Evolutionary conservation across 2,329 filamentous ascomycete species (phyloP).

Genomic region (Tricladium varicosporioides): DNA sequence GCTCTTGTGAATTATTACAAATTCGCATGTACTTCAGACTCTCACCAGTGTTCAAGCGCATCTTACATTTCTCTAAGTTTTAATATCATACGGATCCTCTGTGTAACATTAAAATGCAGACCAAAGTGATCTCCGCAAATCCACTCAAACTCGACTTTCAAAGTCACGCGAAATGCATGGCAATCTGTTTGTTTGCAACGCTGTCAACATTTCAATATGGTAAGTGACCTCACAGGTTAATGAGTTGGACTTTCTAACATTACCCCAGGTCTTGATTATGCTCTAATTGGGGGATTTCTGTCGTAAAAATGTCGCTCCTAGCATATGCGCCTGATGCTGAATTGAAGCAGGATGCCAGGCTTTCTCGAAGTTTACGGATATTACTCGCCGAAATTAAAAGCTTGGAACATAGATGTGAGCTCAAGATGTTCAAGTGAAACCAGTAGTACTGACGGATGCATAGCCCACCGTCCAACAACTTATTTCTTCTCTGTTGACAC

Average conservation of each 20-base stretch:
- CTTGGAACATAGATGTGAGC: constrained; percentile 25
- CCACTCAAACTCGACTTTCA: constrained; percentile 15
- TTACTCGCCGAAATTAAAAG: constrained; percentile 8
- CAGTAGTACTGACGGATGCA: background rate
- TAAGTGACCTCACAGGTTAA: background rate
- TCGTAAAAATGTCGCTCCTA: constrained; percentile 26
- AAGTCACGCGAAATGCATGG: constrained; percentile 42
- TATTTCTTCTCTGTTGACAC: constrained; percentile 48
- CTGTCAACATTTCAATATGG: constrained; percentile 52
- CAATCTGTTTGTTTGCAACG: constrained; percentile 45
- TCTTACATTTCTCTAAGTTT: no score
- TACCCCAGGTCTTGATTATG: constrained; percentile 39
- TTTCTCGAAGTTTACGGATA: constrained; percentile 51
- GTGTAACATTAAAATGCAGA: background rate
- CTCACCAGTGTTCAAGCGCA: no score
- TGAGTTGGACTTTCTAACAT: background rate
- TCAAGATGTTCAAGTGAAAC: background rate
- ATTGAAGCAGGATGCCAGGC: constrained; percentile 41
- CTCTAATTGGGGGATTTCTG: constrained; percentile 44
- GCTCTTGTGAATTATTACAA: no score
- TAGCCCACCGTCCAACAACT: constrained; percentile 50
- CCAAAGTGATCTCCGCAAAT: constrained; percentile 13
- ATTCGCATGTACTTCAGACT: no score
- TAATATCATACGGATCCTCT: no score
- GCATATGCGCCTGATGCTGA: background rate